Evolutionary conservation across 2,329 filamentous ascomycete genomes (phyloP).

Genomic region (Nemania diffusa): DNA sequence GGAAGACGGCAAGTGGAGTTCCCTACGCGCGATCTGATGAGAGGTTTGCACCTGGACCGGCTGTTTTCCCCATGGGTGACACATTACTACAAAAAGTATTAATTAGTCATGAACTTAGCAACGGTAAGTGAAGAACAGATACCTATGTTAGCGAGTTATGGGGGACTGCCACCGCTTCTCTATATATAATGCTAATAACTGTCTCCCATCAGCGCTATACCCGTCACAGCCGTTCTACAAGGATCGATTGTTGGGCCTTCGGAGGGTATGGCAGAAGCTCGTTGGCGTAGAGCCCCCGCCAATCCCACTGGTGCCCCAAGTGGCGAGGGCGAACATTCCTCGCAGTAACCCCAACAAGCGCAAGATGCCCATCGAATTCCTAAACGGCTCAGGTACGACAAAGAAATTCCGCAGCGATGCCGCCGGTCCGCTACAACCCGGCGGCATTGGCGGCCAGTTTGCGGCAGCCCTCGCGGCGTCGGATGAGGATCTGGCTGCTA

Average conservation of each 20-base stretch:
- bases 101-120: slow-evolving; percentile 43
- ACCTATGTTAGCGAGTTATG: not conserved
- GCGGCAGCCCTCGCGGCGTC: slow-evolving; percentile 18
- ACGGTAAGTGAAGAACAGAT: slow-evolving; percentile 39
- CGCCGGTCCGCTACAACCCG: slow-evolving; percentile 12
- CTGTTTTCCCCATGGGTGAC: slow-evolving; percentile 53
- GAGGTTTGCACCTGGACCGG: slow-evolving; percentile 47
- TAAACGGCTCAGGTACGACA: slow-evolving; percentile 19
- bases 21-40: slow-evolving; percentile 39
- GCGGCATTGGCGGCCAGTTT: slow-evolving; percentile 37
- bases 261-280: slow-evolving; percentile 24
- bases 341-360: slow-evolving; percentile 47
- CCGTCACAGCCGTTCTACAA: slow-evolving; percentile 33
- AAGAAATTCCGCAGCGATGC: slow-evolving; percentile 35
- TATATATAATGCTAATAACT: slow-evolving; percentile 31
- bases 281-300: slow-evolving; percentile 10
- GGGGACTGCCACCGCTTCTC: not conserved
- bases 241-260: slow-evolving; percentile 20
- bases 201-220: slow-evolving; percentile 36
- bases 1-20: not conserved
- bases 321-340: slow-evolving; percentile 37
- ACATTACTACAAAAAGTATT: slow-evolving; percentile 50
- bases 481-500: not conserved
- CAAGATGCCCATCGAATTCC: slow-evolving; percentile 45
- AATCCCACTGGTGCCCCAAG: slow-evolving; percentile 43